Evolutionary conservation across 306 rosid genomes (phyloP).

Genomic region (Calophaca sinica): DNA sequence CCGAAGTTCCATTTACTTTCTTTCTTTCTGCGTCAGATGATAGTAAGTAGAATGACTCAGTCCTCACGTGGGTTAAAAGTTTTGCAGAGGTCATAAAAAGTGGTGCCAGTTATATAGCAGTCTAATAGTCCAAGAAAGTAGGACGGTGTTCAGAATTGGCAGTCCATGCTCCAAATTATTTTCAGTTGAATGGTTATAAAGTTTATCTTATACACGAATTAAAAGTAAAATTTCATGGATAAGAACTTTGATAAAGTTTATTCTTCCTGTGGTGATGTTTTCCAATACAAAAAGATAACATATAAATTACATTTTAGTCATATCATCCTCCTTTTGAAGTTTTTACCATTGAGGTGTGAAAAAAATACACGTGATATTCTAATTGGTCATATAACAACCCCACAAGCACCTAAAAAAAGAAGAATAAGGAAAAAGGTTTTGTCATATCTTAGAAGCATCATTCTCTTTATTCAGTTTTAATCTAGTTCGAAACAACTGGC

Average conservation of each 20-base stretch:
- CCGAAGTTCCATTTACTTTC: neutral
- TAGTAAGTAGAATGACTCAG: neutral
- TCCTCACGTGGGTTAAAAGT: neutral
- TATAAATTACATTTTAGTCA: too few relatives aligned
- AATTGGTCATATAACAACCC: neutral
- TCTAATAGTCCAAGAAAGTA: constrained; percentile 1
- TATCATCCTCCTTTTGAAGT: too few relatives aligned
- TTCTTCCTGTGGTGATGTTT: neutral
- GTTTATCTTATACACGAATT: neutral
- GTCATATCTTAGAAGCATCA: neutral
- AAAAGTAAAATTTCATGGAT: neutral
- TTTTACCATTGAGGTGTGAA: too few relatives aligned
- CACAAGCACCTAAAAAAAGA: neutral
- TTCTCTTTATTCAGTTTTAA: too few relatives aligned
- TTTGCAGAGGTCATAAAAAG: constrained; percentile 14
- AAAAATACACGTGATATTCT: too few relatives aligned
- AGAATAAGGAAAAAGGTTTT: neutral
- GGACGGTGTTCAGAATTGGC: neutral
- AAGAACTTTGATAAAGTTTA: too few relatives aligned
- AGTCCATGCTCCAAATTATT: neutral
- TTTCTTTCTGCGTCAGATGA: constrained; percentile 21
- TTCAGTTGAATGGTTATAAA: neutral
- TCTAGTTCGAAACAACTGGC: too few relatives aligned
- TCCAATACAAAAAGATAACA: neutral
- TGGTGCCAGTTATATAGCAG: neutral